A percentile compares a stretch with the other conserved stretches of the same genome.
Conservation (phyloP, 2,329 filamentous ascomycete species). For the Trematosphaeria pertusa region DNA sequence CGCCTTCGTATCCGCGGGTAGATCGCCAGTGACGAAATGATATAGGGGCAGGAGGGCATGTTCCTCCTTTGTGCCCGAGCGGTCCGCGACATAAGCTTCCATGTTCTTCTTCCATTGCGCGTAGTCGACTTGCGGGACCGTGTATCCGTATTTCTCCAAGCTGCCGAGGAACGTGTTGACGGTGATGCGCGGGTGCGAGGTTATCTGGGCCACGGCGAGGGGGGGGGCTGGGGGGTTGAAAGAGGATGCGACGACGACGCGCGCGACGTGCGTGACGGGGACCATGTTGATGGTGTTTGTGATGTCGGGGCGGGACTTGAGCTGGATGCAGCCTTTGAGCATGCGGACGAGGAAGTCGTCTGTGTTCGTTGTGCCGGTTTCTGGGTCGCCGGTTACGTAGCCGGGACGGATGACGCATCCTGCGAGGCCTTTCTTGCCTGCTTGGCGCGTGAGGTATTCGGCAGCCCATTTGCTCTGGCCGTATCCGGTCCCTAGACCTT, state of each 20-base stretch:
- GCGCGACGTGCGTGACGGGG: constrained; percentile 82
- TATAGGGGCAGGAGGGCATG: constrained; percentile 74
- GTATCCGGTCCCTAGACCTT: constrained; percentile 83
- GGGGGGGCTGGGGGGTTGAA: constrained; percentile 66
- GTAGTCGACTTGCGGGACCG: constrained; percentile 71
- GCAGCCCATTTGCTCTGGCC: constrained; percentile 90
- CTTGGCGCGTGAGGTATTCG: constrained; percentile 76
- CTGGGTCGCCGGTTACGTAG: constrained; percentile 79
- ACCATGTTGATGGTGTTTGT: constrained; percentile 89
- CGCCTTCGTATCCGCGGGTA: constrained; percentile 73
- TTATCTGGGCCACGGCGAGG: constrained; percentile 76
- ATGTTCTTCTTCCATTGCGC: constrained; percentile 71
- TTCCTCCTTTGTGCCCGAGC: constrained; percentile 66
- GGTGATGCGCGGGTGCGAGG: constrained; percentile 76
- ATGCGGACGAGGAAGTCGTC: constrained; percentile 92
- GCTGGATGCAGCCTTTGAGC: constrained; percentile 85
- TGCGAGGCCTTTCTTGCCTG: constrained; percentile 75
- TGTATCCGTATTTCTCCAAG: constrained; percentile 76
- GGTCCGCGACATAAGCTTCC: constrained; percentile 69
- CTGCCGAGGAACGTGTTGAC: constrained; percentile 79
- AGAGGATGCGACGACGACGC: constrained; percentile 77
- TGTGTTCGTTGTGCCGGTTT: constrained; percentile 73
- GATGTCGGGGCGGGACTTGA: constrained; percentile 75
- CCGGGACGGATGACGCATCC: constrained; percentile 83
- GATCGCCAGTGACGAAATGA: constrained; percentile 73